Evolutionary conservation across 2,329 filamentous ascomycete genomes (phyloP).

Genomic region (Xylariaceae sp.): DNA sequence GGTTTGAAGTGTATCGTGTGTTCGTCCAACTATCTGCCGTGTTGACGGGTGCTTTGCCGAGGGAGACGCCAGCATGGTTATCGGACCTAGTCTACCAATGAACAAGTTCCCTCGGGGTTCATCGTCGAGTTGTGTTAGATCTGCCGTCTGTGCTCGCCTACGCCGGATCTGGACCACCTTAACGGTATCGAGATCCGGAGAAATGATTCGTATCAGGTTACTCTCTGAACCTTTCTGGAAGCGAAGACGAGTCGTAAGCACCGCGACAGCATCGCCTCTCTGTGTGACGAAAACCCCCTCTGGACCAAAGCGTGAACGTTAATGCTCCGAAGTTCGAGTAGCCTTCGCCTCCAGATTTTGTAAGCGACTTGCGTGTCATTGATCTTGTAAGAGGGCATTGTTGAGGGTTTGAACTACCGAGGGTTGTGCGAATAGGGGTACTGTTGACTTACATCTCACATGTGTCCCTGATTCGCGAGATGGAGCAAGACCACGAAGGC

Average conservation of each 20-base stretch:
- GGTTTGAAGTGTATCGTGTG: not conserved
- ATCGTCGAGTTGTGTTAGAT: not conserved
- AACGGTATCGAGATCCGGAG: not conserved
- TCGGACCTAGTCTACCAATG: not conserved
- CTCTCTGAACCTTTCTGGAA: not conserved
- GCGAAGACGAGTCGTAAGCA: conserved; percentile 2
- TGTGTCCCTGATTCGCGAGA: conserved; percentile 9
- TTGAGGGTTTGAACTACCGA: not conserved
- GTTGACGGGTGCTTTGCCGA: not conserved
- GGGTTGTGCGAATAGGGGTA: not conserved
- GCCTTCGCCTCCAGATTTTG: not conserved
- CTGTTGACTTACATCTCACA: conserved; percentile 13
- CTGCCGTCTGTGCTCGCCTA: conserved; percentile 3
- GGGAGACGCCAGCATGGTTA: not conserved
- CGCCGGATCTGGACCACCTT: conserved; percentile 2
- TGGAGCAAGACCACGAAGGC: conserved; percentile 18
- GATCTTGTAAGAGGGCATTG: not conserved
- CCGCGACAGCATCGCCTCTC: conserved; percentile 5
- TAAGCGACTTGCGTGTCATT: not conserved
- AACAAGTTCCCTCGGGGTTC: not conserved
- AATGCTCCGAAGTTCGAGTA: not conserved
- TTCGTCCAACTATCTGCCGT: not conserved
- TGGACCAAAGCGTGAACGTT: not conserved
- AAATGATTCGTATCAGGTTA: conserved; percentile 5
- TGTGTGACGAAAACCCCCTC: not conserved